These are phyloP conservation scores for Pyrus pyrifolia DNA, from an alignment of 306 rosid genomes.

Conservation along the genomic window DNA sequence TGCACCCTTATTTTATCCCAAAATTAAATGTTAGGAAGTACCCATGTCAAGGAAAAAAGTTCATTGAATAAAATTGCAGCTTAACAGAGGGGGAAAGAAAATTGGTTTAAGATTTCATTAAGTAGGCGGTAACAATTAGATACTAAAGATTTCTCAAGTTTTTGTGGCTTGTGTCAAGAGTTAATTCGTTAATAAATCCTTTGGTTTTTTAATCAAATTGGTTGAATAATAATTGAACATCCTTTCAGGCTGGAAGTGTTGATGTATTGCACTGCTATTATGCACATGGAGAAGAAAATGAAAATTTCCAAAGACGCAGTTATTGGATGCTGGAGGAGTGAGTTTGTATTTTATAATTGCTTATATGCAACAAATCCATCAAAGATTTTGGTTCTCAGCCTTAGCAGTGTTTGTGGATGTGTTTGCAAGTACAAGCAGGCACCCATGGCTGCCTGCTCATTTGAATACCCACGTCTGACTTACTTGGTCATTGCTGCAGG, in stretches of 20 bases:
- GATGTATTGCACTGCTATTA: constrained; percentile 84
- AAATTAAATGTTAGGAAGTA: background rate
- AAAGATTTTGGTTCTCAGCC: background rate
- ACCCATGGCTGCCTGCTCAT: background rate
- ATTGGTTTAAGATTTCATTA: background rate
- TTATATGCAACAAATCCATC: background rate
- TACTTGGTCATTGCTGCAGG: constrained; percentile 40
- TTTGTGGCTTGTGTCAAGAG: background rate
- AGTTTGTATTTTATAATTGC: constrained; percentile 25
- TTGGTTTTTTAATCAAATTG: background rate
- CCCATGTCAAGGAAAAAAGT: background rate
- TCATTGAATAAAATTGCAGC: background rate
- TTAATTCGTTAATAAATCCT: constrained; percentile 7
- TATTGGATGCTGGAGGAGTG: constrained; percentile 95
- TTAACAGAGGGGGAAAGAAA: background rate
- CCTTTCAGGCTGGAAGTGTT: constrained; percentile 67
- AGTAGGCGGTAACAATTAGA: background rate
- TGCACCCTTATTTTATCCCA: background rate
- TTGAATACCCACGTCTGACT: constrained; percentile 13
- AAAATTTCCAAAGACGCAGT: constrained; percentile 77
- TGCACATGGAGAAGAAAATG: constrained; percentile 85
- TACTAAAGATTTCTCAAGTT: background rate
- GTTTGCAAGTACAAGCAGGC: background rate
- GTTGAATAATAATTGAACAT: background rate
- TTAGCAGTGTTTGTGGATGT: background rate